Conservation (phyloP, 108 stramenopile genomes). For the Nannochloropsis gaditana region DNA sequence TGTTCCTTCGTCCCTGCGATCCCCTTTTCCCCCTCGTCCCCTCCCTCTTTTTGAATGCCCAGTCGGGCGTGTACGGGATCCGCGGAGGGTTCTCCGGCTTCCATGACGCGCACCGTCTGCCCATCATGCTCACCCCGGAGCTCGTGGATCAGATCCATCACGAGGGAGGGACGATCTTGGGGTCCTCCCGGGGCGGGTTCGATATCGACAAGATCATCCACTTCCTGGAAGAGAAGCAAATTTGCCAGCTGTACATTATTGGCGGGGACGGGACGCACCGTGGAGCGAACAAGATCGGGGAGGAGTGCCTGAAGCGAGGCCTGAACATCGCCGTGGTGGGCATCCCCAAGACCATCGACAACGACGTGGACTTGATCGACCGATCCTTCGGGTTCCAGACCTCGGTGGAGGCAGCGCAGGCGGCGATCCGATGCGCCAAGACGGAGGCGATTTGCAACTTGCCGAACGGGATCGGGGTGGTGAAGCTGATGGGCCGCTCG, state of each 20-base stretch:
- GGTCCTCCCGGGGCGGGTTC: constrained; percentile 86
- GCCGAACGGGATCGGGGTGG: constrained; percentile 90
- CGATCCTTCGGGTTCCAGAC: constrained; percentile 86
- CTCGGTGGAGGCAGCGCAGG: constrained; percentile 83
- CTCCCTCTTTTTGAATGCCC: neutral
- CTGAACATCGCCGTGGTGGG: constrained; percentile 87
- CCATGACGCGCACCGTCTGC: constrained; percentile 37
- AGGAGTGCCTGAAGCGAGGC: constrained; percentile 53
- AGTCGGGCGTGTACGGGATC: constrained; percentile 57
- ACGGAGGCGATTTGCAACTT: constrained; percentile 91
- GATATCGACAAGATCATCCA: constrained; percentile 75
- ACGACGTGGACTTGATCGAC: constrained; percentile 92
- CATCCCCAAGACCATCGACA: constrained; percentile 81
- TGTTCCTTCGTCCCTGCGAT: neutral
- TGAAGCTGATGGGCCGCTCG: constrained; percentile 90
- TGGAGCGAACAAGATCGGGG: constrained; percentile 72
- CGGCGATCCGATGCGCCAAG: constrained; percentile 62
- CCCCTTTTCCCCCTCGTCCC: neutral
- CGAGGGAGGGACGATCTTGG: constrained; percentile 83
- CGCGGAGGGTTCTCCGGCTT: constrained; percentile 86
- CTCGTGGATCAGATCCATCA: constrained; percentile 82
- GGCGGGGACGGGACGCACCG: constrained; percentile 98
- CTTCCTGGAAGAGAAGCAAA: constrained; percentile 60
- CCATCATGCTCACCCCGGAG: constrained; percentile 52
- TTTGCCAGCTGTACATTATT: constrained; percentile 86